Evolutionary conservation across 495 filamentous ascomycete genomes (phyloP).

Genomic region (Aspergillus heteromorphus): DNA sequence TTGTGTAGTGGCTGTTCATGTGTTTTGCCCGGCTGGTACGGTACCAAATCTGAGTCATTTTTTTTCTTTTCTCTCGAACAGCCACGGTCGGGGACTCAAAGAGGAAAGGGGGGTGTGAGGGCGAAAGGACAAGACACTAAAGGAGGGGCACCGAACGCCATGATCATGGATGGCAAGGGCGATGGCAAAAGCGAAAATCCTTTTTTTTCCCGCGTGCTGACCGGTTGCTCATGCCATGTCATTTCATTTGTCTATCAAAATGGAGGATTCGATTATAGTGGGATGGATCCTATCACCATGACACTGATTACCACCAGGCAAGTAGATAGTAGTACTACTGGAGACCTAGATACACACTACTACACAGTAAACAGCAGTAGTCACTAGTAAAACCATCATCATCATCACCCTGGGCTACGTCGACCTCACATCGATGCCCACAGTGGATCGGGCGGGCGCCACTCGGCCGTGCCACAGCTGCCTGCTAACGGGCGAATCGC

Average conservation of each 20-base stretch:
- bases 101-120: not conserved
- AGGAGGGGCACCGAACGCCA: not conserved
- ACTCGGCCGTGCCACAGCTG: conserved; percentile 17
- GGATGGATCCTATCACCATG: not conserved
- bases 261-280: not conserved
- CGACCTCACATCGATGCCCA: conserved; percentile 9
- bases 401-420: not conserved
- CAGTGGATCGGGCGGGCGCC: conserved; percentile 20
- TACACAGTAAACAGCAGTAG: not conserved
- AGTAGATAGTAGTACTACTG: too few relatives aligned
- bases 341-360: too few relatives aligned
- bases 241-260: conserved; percentile 4
- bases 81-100: not conserved
- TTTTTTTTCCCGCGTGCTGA: too few relatives aligned
- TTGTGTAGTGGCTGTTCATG: not conserved
- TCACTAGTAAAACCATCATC: not conserved
- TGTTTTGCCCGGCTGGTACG: not conserved
- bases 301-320: not conserved
- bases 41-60: conserved; percentile 3
- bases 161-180: not conserved
- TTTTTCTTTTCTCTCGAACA: not conserved
- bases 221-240: too few relatives aligned
- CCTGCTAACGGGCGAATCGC: conserved; percentile 14
- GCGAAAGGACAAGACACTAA: not conserved
- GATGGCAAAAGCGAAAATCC: not conserved